Evolutionary conservation across 805 yeast genomes (phyloP).

Genomic region (Nakazawaea holstii): DNA sequence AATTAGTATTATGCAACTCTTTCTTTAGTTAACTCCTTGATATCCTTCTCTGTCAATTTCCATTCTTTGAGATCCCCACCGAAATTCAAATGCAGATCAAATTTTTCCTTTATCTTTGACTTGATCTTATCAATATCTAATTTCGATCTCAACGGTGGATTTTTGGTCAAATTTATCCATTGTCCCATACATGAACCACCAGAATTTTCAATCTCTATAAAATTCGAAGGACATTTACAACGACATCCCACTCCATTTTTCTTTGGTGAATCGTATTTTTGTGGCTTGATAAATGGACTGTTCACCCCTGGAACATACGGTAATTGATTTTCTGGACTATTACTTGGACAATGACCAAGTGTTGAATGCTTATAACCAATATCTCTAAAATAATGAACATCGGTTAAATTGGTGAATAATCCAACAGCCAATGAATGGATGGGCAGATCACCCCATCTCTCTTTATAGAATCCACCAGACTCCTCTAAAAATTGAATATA

Average conservation of each 20-base stretch:
- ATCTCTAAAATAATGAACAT: constrained; percentile 88
- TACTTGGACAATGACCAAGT: constrained; percentile 78
- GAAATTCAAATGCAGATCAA: constrained; percentile 17
- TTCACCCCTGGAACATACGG: constrained; percentile 31
- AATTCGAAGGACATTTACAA: constrained; percentile 66
- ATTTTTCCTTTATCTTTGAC: constrained; percentile 16
- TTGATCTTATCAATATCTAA: constrained; percentile 27
- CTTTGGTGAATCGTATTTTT: constrained; percentile 11
- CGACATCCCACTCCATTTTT: constrained; percentile 75
- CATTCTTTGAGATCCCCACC: constrained; percentile 21
- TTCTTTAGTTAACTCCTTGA: constrained; percentile 13
- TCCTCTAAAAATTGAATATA: constrained; percentile 67
- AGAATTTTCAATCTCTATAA: constrained; percentile 51
- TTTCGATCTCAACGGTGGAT: constrained; percentile 5
- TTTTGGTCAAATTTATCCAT: constrained; percentile 35
- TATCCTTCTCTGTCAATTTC: constrained; percentile 20
- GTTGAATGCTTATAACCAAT: constrained; percentile 85
- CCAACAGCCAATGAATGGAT: constrained; percentile 86
- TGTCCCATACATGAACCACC: constrained; percentile 43
- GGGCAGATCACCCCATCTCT: constrained; percentile 98
- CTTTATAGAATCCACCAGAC: constrained; percentile 80
- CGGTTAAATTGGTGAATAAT: constrained; percentile 59
- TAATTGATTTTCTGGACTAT: constrained; percentile 49
- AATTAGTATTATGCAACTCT: constrained; percentile 13
- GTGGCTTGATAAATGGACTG: constrained; percentile 28